Evolutionary conservation across 139 green algal genomes (phyloP).

Genomic region (Volvox africanus): DNA sequence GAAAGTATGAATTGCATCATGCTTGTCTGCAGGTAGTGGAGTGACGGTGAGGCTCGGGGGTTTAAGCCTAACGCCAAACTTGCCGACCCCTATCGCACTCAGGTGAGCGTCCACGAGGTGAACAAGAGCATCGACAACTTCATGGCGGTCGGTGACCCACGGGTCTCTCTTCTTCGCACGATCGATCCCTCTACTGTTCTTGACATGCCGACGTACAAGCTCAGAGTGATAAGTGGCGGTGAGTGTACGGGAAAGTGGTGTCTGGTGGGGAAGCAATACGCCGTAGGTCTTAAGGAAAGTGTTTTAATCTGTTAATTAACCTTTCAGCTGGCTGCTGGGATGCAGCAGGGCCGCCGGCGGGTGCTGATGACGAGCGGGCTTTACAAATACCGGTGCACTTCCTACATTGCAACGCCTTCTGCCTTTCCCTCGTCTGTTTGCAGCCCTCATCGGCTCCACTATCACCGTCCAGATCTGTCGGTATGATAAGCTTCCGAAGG

Average conservation of each 20-base stretch:
- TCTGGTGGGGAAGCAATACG: too few relatives aligned
- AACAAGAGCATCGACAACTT: conserved; percentile 23
- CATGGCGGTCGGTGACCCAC: not conserved
- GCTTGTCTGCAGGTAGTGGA: too few relatives aligned
- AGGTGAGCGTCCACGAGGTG: conserved; percentile 1
- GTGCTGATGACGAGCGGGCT: not conserved
- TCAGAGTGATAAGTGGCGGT: not conserved
- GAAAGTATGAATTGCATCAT: too few relatives aligned
- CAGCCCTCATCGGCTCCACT: not conserved
- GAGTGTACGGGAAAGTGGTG: not conserved
- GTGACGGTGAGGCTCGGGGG: not conserved
- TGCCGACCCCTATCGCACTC: not conserved
- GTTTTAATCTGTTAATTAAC: too few relatives aligned
- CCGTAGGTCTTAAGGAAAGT: too few relatives aligned
- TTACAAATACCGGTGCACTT: not conserved
- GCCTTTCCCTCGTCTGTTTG: not conserved
- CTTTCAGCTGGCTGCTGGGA: not conserved
- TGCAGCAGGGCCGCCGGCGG: too few relatives aligned
- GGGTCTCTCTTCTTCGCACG: not conserved
- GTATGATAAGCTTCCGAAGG: not conserved
- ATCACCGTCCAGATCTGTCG: not conserved
- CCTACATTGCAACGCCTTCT: not conserved
- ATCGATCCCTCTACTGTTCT: not conserved
- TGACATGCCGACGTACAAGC: not conserved
- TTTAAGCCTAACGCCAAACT: not conserved